These are phyloP conservation scores for Trichoderma sp. DNA, from an alignment of 2,329 filamentous ascomycete genomes.

Conservation along the genomic window DNA sequence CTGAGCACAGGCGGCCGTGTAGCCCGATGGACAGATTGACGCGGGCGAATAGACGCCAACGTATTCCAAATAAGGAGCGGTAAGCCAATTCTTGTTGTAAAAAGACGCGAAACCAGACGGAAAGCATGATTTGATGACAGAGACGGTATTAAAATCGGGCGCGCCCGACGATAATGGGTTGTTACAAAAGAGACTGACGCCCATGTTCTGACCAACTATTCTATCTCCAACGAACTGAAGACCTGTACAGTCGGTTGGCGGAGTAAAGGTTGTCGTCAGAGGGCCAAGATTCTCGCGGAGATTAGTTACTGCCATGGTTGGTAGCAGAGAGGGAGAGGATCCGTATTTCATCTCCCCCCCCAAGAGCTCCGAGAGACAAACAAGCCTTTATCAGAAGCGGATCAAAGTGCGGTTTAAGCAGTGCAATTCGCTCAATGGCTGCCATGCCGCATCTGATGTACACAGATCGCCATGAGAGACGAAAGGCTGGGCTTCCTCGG, in stretches of 20 bases:
- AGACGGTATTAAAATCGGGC: no score
- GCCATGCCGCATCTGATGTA: no score
- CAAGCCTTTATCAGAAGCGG: background rate
- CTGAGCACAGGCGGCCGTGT: background rate
- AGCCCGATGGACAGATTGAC: background rate
- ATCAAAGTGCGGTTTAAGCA: fast-evolving
- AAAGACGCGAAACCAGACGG: background rate
- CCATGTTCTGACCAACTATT: background rate
- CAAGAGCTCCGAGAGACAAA: background rate
- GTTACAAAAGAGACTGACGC: no score
- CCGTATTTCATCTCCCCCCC: background rate
- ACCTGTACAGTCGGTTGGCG: background rate
- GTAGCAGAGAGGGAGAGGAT: background rate
- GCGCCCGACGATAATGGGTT: no score
- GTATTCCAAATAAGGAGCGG: background rate
- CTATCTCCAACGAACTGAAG: background rate
- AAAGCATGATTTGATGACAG: background rate
- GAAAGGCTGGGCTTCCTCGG: background rate
- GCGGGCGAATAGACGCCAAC: background rate
- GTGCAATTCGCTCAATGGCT: background rate
- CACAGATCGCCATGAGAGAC: background rate
- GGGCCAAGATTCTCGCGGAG: background rate
- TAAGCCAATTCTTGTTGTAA: background rate
- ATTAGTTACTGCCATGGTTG: background rate
- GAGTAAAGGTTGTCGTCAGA: background rate